Evolutionary conservation across 202 grass and related monocot genomes (phyloP).

Genomic region (Saccharum hybrid): DNA sequence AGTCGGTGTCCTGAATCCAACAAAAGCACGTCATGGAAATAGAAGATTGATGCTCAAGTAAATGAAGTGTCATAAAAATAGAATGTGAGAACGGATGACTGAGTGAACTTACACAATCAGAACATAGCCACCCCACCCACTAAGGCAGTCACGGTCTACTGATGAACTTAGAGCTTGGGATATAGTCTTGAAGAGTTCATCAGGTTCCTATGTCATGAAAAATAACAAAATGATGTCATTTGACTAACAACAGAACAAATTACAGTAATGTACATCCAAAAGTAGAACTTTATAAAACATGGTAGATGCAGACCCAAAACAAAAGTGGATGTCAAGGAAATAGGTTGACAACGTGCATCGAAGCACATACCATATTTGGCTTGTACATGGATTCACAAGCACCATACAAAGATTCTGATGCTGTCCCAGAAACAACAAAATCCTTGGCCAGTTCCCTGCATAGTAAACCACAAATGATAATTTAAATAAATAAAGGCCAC

Average conservation of each 20-base stretch:
- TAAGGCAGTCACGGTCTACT: slow-evolving; percentile 79
- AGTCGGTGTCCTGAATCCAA: slow-evolving; percentile 59
- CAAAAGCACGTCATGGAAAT: not conserved
- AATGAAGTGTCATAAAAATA: not conserved
- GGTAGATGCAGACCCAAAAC: not conserved
- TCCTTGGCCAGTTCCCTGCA: slow-evolving; percentile 83
- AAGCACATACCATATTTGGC: slow-evolving; percentile 71
- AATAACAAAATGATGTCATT: slow-evolving; percentile 25
- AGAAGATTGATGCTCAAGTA: not conserved
- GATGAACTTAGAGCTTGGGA: slow-evolving; percentile 74
- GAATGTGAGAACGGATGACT: not conserved
- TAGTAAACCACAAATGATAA: not conserved
- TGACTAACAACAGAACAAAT: not conserved
- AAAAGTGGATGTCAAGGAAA: slow-evolving; percentile 16
- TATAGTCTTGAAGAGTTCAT: slow-evolving; percentile 78
- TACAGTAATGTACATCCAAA: not conserved
- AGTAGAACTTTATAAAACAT: not conserved
- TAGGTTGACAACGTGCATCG: not conserved
- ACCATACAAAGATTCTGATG: slow-evolving; percentile 84
- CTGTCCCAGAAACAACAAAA: slow-evolving; percentile 87
- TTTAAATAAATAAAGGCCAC: not conserved
- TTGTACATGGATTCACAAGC: slow-evolving; percentile 92
- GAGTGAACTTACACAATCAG: slow-evolving; percentile 70
- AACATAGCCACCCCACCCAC: slow-evolving; percentile 80
- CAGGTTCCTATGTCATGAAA: slow-evolving; percentile 64